Percentiles rank a stretch among this genome's conserved stretches.
Evolutionary conservation across 2,329 filamentous ascomycete genomes (phyloP).

Genomic region (Phymatotrichopsis omnivora): DNA sequence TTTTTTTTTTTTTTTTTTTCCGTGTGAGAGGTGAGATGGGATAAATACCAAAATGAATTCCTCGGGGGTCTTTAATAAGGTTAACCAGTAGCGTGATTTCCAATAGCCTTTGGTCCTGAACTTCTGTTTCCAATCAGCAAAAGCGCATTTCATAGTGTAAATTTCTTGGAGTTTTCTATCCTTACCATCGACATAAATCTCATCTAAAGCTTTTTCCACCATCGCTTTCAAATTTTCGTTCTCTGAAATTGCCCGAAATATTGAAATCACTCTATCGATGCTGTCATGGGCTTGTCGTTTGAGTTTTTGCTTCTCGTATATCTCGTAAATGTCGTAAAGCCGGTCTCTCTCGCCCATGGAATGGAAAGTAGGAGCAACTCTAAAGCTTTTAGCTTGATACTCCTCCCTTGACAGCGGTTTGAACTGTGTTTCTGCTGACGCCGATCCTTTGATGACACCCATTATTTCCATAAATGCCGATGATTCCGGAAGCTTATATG

Average conservation of each 20-base stretch:
- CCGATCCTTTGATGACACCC: conserved; percentile 33
- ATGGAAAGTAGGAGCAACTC: conserved; percentile 4
- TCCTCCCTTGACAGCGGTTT: conserved; percentile 20
- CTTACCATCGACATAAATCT: conserved; percentile 31
- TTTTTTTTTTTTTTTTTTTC: too few relatives aligned
- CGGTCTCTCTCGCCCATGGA: conserved; percentile 22
- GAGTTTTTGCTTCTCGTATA: conserved; percentile 29
- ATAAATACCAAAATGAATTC: conserved; percentile 32
- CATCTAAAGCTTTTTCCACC: conserved; percentile 26
- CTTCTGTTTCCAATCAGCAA: conserved; percentile 25
- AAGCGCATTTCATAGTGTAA: background rate
- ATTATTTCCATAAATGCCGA: conserved; percentile 34
- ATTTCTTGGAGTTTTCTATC: background rate
- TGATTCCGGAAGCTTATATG: conserved; percentile 24
- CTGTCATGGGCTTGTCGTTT: conserved; percentile 15
- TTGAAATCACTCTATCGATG: conserved; percentile 26
- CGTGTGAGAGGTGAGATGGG: too few relatives aligned
- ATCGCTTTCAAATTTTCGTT: conserved; percentile 10
- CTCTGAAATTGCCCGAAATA: conserved; percentile 27
- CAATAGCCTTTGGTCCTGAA: conserved; percentile 32
- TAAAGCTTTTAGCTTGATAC: background rate
- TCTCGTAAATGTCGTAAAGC: conserved; percentile 30
- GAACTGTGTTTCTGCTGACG: conserved; percentile 20
- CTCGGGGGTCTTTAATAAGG: conserved; percentile 29
- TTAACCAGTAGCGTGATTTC: conserved; percentile 32